Evolutionary conservation across 352 stramenopile species (phyloP), one percentile per base, ranked within the genome.

Genomic region (Phytophthora hibernalis): DNA sequence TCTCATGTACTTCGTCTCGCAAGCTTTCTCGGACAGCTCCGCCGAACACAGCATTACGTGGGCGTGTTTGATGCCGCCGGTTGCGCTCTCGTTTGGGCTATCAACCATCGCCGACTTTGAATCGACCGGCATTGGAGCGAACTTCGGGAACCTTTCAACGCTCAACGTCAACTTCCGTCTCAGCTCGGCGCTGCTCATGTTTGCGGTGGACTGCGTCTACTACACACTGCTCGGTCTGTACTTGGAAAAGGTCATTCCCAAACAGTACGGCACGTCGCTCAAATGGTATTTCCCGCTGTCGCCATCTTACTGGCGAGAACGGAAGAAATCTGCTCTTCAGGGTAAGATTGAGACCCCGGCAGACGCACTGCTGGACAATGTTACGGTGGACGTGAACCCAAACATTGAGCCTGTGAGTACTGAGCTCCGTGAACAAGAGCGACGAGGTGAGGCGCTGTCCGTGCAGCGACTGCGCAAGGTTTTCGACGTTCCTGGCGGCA

Each of bases 171-270:
- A 88, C 53, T 91, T 89, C 68, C 74, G 77, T 9, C 80, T 91
- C 49, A 72, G 38, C n/a, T 79, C 71, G 6, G 65, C 75, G 13
- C 54, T 98, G 7, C 58, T 52, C 30, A 87, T 97, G 63, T 82
- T 98, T 38, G 21, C 86, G 0, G 16, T 97, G 3, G 95, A 98
- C 58, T 74, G 82, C 3, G 51, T 97, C 10, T 28, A 97, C 21
- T 98, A 97, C 79, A 91, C 81, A n/a, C n/a, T 97, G 2, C 54
- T 98, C 2, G 93, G 83, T 0, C 65, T 87, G 59, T 98, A 98
- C 71, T 76, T 98, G n/a, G 92, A 97, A 30, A 77, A 90, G 47
- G 89, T 97, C 11, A 70, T 98, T 9, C 89, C 94, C 1, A 93
- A 88, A 56, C 83, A 97, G 61, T 97, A 94, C 64, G 94, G 94